Conservation (phyloP, 495 filamentous ascomycete species). For the Cercophora samala region DNA sequence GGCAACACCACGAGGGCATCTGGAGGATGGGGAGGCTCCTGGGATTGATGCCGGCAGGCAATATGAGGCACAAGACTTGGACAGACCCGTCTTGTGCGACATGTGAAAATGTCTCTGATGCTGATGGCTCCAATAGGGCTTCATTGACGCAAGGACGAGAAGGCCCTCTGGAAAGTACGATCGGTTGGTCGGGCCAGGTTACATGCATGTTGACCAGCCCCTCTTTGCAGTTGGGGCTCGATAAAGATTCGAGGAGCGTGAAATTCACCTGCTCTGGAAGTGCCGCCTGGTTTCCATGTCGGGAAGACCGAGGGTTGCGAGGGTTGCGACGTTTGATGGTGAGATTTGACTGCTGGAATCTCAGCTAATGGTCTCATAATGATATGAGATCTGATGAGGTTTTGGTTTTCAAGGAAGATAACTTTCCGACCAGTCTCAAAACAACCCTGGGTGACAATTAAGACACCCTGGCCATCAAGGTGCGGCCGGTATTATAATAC, state of each 20-base stretch:
- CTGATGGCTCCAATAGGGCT: neutral
- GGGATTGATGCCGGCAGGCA: neutral
- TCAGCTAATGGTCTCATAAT: neutral
- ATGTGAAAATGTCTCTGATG: neutral
- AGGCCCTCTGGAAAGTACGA: neutral
- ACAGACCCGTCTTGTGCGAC: neutral
- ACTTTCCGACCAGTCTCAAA: neutral
- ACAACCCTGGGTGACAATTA: neutral
- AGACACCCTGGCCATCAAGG: neutral
- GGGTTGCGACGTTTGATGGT: neutral
- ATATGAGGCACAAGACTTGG: neutral
- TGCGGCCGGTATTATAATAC: conserved; percentile 4
- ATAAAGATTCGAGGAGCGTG: neutral
- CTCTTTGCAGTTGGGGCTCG: neutral
- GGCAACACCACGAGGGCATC: neutral
- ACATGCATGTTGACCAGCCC: neutral
- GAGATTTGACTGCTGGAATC: neutral
- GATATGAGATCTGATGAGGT: neutral
- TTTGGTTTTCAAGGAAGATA: neutral
- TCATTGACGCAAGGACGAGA: neutral
- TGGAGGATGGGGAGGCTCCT: neutral
- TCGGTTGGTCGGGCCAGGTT: neutral
- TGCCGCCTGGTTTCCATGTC: neutral
- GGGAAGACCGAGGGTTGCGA: neutral
- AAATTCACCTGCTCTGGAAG: neutral